phyloP scores from a whole-genome alignment of 352 stramenopile species.

The Pythium sukuiense region DNA sequence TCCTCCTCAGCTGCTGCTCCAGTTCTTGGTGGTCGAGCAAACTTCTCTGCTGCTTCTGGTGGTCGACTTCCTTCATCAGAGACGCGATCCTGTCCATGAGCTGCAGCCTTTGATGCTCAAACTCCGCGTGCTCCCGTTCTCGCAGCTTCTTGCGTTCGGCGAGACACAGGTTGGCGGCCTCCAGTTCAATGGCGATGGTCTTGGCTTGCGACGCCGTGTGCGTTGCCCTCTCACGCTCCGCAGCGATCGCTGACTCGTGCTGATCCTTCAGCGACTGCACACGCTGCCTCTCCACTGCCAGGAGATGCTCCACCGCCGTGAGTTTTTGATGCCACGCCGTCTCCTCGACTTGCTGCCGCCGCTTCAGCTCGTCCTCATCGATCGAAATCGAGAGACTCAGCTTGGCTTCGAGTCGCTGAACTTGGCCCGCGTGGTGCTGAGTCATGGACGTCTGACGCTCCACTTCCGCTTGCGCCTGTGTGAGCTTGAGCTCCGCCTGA shows the following conservation, averaged over 20 bases:
- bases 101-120: conserved; percentile 29
- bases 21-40: conserved; percentile 2
- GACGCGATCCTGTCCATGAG: conserved; percentile 25
- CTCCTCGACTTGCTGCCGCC: conserved; percentile 42
- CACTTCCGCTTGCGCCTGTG: conserved; percentile 32
- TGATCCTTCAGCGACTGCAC: conserved; percentile 40
- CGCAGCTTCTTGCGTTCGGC: conserved; percentile 67
- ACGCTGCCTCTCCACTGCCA: conserved; percentile 47
- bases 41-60: background rate
- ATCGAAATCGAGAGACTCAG: conserved; percentile 48
- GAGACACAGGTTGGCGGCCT: conserved; percentile 72
- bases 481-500: conserved; percentile 29
- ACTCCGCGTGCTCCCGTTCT: conserved; percentile 36
- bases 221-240: conserved; percentile 43
- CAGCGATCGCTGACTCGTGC: conserved; percentile 33
- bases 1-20: conserved; percentile 6
- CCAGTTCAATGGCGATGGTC: conserved; percentile 50
- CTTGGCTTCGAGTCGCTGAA: conserved; percentile 48
- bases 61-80: conserved; percentile 23
- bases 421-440: conserved; percentile 45
- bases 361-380: conserved; percentile 50
- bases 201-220: conserved; percentile 45
- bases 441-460: conserved; percentile 32
- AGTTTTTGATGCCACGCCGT: conserved; percentile 65
- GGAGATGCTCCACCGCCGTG: conserved; percentile 48